These are phyloP conservation scores for Phytophthora meadii DNA, from an alignment of 352 stramenopile genomes.

Conservation along the genomic window DNA sequence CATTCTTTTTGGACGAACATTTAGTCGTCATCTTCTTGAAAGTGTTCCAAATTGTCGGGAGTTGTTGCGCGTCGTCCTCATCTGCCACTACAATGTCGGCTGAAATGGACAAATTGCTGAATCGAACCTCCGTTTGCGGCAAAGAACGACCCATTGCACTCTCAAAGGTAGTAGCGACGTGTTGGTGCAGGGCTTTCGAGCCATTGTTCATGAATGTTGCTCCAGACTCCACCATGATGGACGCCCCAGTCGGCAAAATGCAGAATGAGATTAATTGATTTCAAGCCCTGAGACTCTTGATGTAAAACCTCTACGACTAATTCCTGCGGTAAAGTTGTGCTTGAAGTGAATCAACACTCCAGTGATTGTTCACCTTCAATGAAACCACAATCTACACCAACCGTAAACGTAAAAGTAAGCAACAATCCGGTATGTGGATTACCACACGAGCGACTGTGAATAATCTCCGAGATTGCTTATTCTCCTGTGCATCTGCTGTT, in stretches of 20 bases:
- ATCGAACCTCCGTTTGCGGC: slow-evolving; percentile 48
- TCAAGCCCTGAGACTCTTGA: no score
- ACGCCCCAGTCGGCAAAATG: slow-evolving; percentile 8
- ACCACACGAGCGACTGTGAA: background rate
- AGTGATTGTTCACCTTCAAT: slow-evolving; percentile 13
- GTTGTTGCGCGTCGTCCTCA: slow-evolving; percentile 25
- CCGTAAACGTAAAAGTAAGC: background rate
- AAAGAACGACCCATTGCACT: slow-evolving; percentile 42
- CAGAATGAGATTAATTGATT: slow-evolving; percentile 15
- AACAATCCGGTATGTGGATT: slow-evolving; percentile 5
- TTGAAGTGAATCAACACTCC: slow-evolving; percentile 8
- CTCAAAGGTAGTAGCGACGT: slow-evolving; percentile 40
- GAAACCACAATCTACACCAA: background rate
- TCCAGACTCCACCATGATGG: slow-evolving; percentile 28
- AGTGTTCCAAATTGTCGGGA: slow-evolving; percentile 51
- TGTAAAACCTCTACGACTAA: no score
- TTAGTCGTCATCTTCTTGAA: slow-evolving; percentile 34
- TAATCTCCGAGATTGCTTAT: slow-evolving; percentile 1
- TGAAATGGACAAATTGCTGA: slow-evolving; percentile 37
- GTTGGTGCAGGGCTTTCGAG: slow-evolving; percentile 39
- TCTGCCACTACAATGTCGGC: slow-evolving; percentile 36
- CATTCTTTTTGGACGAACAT: slow-evolving; percentile 40
- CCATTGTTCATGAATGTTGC: slow-evolving; percentile 37
- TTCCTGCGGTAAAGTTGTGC: background rate
- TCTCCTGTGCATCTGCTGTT: background rate